Percentiles rank a stretch among this genome's conserved stretches.
Evolutionary conservation across 768 basidiomycete species (phyloP).

Genomic region (Pulveroboletus sp.): DNA sequence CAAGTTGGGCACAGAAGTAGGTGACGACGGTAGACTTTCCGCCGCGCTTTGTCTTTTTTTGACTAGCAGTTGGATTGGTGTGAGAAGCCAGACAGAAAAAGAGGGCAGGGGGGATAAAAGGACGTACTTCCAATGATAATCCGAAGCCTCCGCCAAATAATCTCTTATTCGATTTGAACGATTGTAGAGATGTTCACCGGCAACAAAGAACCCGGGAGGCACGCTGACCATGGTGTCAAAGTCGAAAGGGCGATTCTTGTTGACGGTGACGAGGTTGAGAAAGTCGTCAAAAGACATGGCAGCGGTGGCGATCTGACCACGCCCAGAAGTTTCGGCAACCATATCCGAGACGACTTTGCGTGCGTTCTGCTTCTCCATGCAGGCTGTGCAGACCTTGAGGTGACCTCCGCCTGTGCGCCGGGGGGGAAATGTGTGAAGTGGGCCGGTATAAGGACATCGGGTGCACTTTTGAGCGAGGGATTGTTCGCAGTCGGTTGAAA

Average conservation of each 20-base stretch:
- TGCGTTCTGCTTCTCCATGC: conserved; percentile 33
- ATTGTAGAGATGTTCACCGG: conserved; percentile 32
- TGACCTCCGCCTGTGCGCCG: conserved; percentile 29
- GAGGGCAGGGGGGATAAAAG: no score
- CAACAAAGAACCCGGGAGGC: conserved; percentile 28
- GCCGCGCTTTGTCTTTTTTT: conserved; percentile 34
- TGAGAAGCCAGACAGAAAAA: background rate
- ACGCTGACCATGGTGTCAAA: conserved; percentile 34
- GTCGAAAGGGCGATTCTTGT: conserved; percentile 30
- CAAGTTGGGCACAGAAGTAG: conserved; percentile 33
- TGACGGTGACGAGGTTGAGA: conserved; percentile 29
- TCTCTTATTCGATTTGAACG: conserved; percentile 34
- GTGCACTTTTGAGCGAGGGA: conserved; percentile 28
- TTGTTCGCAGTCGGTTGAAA: conserved; percentile 13
- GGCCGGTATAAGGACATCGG: conserved; percentile 29
- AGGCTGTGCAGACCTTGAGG: conserved; percentile 30
- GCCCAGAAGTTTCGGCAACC: conserved; percentile 24
- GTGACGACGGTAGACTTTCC: conserved; percentile 34
- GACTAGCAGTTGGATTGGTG: conserved; percentile 8
- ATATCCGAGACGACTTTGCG: conserved; percentile 30
- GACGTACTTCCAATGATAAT: conserved; percentile 34
- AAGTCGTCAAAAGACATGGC: conserved; percentile 33
- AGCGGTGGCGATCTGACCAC: conserved; percentile 33
- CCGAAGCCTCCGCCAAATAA: conserved; percentile 30
- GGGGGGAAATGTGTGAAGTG: conserved; percentile 24